These are phyloP conservation scores for Naganishia vishniacii DNA, from an alignment of 768 basidiomycete genomes.

Conservation along the genomic window DNA sequence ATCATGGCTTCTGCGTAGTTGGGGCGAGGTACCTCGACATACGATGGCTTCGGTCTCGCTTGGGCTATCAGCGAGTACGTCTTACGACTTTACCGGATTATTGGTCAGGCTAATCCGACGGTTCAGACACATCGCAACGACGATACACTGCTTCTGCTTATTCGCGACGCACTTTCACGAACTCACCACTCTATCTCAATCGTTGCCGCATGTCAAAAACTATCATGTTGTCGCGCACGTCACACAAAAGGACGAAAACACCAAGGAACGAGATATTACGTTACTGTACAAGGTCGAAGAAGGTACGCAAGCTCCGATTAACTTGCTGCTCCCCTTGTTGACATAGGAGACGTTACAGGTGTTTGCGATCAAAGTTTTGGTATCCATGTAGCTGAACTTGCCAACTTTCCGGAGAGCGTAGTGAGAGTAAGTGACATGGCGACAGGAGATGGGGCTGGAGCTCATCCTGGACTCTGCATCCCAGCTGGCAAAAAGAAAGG, in stretches of 20 bases:
- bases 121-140: constrained; percentile 78
- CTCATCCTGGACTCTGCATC: neutral
- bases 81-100: neutral
- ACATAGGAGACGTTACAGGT: constrained; percentile 56
- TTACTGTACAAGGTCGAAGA: constrained; percentile 69
- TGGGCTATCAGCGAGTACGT: constrained; percentile 95
- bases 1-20: constrained; percentile 49
- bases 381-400: constrained; percentile 94
- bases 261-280: constrained; percentile 69
- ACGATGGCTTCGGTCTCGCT: constrained; percentile 94
- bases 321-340: neutral
- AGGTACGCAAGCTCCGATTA: constrained; percentile 54
- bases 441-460: neutral
- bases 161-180: constrained; percentile 99
- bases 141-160: constrained; percentile 86
- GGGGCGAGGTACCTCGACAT: constrained; percentile 90
- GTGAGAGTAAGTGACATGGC: constrained; percentile 59
- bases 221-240: constrained; percentile 94
- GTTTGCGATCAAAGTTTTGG: constrained; percentile 96
- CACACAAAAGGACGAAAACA: constrained; percentile 51
- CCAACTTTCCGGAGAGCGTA: constrained; percentile 92
- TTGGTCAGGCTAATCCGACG: neutral
- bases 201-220: constrained; percentile 81
- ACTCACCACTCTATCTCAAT: constrained; percentile 81
- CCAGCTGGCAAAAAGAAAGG: constrained; percentile 83